A percentile compares a stretch with the other conserved stretches of the same genome.
Evolutionary conservation across 257 asterid species (phyloP).

Genomic region (Lycium barbarum): DNA sequence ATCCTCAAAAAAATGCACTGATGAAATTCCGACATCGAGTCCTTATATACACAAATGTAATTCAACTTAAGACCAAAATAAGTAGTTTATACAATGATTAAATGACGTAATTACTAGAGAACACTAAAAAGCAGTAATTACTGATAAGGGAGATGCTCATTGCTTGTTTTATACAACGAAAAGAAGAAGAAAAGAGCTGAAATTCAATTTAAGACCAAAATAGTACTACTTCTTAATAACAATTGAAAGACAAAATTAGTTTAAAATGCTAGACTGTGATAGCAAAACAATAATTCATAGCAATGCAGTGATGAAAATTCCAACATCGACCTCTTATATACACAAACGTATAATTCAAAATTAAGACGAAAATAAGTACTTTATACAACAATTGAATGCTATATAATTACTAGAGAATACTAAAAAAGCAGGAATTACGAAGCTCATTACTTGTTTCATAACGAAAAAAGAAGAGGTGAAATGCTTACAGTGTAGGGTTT

Average conservation of each 20-base stretch:
- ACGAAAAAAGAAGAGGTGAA: conserved; percentile 34
- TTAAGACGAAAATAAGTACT: conserved; percentile 23
- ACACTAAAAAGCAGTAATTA: neutral
- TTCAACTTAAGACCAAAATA: conserved; percentile 28
- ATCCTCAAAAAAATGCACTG: neutral
- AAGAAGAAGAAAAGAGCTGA: conserved; percentile 1
- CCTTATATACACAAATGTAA: conserved; percentile 26
- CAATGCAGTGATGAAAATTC: neutral
- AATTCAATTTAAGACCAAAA: no score
- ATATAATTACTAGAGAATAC: neutral
- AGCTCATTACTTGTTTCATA: neutral
- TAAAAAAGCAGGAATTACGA: neutral
- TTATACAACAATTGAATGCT: conserved; percentile 9
- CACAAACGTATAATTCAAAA: conserved; percentile 26
- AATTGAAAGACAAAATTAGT: no score
- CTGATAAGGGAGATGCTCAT: neutral
- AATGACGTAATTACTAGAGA: conserved; percentile 21
- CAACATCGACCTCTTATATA: neutral
- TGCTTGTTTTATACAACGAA: neutral
- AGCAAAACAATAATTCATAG: neutral
- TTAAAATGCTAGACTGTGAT: no score
- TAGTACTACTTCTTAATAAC: no score
- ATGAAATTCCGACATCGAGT: neutral
- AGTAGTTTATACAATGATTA: neutral
- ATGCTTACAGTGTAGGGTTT: conserved; percentile 45